Evolutionary conservation across 345 rosid genomes (phyloP).

Genomic region (Firmiana major): DNA sequence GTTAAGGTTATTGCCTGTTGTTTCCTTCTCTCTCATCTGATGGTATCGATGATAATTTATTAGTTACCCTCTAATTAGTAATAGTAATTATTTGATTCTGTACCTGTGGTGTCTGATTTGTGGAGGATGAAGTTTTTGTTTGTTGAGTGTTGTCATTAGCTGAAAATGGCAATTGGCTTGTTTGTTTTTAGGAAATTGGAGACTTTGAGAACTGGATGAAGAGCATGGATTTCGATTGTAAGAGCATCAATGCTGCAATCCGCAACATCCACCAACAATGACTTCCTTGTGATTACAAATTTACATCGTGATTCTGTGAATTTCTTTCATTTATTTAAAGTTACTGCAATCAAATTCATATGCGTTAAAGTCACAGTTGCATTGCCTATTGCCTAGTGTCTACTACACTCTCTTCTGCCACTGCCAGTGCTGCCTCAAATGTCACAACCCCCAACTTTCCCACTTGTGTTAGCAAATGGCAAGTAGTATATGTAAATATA

Average conservation of each 20-base stretch:
- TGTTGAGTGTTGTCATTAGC: not conserved
- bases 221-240: slow-evolving; percentile 89
- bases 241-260: slow-evolving; percentile 72
- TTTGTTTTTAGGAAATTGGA: slow-evolving; percentile 62
- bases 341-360: not conserved
- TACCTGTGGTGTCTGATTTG: not conserved
- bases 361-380: not conserved
- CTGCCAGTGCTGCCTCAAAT: not conserved
- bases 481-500: too few relatives aligned
- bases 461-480: not conserved
- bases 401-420: not conserved
- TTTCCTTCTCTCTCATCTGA: not conserved
- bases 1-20: slow-evolving; percentile 47
- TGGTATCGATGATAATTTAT: not conserved
- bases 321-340: not conserved
- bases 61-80: not conserved
- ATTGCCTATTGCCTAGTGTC: not conserved
- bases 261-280: slow-evolving; percentile 57
- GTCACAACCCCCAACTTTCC: not conserved
- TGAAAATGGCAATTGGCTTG: not conserved
- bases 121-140: not conserved
- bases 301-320: too few relatives aligned
- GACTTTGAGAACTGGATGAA: slow-evolving; percentile 97
- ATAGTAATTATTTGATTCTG: too few relatives aligned
- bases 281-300: not conserved